Base-by-base conservation (phyloP, 2,329 filamentous ascomycete species). In the Botrytis medusae region DNA sequence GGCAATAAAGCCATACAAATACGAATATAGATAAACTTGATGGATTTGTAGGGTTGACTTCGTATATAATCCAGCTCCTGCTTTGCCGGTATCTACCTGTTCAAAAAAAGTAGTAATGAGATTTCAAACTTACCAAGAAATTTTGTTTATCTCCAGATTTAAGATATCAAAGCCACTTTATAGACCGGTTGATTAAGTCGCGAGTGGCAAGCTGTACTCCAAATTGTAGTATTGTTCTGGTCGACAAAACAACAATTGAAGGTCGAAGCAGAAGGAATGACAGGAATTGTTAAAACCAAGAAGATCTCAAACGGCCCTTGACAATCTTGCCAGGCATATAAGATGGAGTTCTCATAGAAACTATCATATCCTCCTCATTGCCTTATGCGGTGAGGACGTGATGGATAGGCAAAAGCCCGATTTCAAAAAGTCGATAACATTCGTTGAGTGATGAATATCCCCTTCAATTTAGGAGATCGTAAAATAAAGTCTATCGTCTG, bases 361-460 rank as follows among this genome's bases (percentile, higher is more conserved):
- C 12, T 69, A 57, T 48, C 44, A 37, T 44, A 25, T 42, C 65
- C 48, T 69, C 65, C 18, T 42, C 37, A n/a, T 69, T 69, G 65
- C 51, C 48, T 29, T 8, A 46, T 12, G 34, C 37, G 34, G 37
- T 44, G 20, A 32, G 40, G 16, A 7, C 29, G 37, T 69, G 65
- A 44, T 32, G 29, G 37, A 32, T 18, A 42, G 48, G 65, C 25
- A 44, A 69, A 57, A 32, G 60, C 10, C 22, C n/a, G n/a, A 57
- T 51, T 6, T 57, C 37, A 44, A 37, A 40, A 34, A 69, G 9
- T 42, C 29, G 48, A 44, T 25, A n/a, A 14, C 22, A 32, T 57
- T 57, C 37, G 40, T 57, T 16, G 63, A 37, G 37, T 25, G 46
- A 48, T 37, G 16, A 65, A 37, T 16, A 8, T 22, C 37, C n/a